A percentile compares a stretch with the other conserved stretches of the same genome.
phyloP scores from a whole-genome alignment of 139 green algal species.

The Spirogloea muscicola region DNA sequence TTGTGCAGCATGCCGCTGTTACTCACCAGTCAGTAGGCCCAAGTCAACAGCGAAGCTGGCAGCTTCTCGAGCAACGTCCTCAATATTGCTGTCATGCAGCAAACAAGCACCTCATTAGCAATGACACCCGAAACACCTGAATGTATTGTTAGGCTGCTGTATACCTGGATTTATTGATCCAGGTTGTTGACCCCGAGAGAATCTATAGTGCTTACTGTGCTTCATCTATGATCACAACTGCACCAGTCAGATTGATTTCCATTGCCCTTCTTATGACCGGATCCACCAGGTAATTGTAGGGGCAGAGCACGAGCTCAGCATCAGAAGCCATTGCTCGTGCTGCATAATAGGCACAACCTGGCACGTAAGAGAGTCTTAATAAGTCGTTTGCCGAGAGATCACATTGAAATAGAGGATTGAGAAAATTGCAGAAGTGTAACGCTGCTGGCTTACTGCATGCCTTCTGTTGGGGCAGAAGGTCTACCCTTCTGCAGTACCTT shows the following conservation, averaged over 20 bases:
- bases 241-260: constrained; percentile 62
- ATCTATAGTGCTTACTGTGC: constrained; percentile 70
- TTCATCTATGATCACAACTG: constrained; percentile 92
- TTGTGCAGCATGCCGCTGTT: no score
- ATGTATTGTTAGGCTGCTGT: no score
- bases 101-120: neutral
- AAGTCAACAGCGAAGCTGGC: constrained; percentile 10
- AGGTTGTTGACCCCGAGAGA: no score
- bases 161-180: no score
- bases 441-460: no score
- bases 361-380: no score
- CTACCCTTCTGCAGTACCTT: constrained; percentile 19
- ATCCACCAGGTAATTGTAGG: constrained; percentile 81
- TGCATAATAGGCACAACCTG: constrained; percentile 84
- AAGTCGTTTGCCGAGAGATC: no score
- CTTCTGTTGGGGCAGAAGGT: no score
- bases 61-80: constrained; percentile 68
- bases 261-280: constrained; percentile 67
- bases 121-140: neutral
- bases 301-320: constrained; percentile 90
- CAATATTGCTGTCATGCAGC: constrained; percentile 69
- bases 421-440: neutral
- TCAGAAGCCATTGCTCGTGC: constrained; percentile 57
- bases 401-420: no score
- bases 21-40: neutral